Conservation (phyloP, 2,329 filamentous ascomycete species). For the Triangularia setosa region DNA sequence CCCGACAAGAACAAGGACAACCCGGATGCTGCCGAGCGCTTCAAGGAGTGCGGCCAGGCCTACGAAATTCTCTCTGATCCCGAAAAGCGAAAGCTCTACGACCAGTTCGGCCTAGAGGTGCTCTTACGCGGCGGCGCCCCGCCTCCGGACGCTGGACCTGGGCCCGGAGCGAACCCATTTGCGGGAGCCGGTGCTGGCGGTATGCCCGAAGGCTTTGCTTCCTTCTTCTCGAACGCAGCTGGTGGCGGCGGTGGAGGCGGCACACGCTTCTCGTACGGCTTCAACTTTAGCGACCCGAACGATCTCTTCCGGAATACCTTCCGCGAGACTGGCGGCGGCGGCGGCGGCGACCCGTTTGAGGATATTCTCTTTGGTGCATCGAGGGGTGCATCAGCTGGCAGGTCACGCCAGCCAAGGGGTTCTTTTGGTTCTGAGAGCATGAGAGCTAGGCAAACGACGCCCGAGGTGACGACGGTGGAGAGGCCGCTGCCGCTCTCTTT, state of each 20-base stretch:
- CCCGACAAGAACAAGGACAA: conserved; percentile 98
- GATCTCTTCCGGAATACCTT: conserved; percentile 68
- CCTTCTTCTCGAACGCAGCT: conserved; percentile 21
- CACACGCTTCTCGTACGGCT: conserved; percentile 47
- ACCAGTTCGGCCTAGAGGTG: conserved; percentile 91
- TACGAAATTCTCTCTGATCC: conserved; percentile 98
- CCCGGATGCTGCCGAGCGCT: conserved; percentile 80
- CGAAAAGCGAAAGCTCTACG: conserved; percentile 93
- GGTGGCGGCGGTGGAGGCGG: conserved; percentile 44
- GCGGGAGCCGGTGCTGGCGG: conserved; percentile 54
- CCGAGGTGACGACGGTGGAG: conserved; percentile 89
- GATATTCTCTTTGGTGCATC: conserved; percentile 50
- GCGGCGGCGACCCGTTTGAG: conserved; percentile 47
- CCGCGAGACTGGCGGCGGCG: conserved; percentile 41
- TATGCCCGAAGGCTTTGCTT: conserved; percentile 32
- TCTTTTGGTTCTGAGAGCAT: conserved; percentile 34
- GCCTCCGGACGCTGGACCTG: conserved; percentile 51
- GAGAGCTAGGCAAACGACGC: conserved; percentile 53
- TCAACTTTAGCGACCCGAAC: conserved; percentile 78
- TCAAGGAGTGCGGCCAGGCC: conserved; percentile 96
- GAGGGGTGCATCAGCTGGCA: conserved; percentile 38
- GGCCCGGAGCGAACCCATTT: conserved; percentile 55
- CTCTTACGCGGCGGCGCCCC: conserved; percentile 76
- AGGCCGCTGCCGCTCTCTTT: conserved; percentile 74
- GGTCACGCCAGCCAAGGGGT: conserved; percentile 42